A percentile compares a stretch with the other conserved stretches of the same genome.
These are phyloP conservation scores for Fusarium euwallaceae DNA, from an alignment of 2,329 filamentous ascomycete genomes.

Conservation along the genomic window DNA sequence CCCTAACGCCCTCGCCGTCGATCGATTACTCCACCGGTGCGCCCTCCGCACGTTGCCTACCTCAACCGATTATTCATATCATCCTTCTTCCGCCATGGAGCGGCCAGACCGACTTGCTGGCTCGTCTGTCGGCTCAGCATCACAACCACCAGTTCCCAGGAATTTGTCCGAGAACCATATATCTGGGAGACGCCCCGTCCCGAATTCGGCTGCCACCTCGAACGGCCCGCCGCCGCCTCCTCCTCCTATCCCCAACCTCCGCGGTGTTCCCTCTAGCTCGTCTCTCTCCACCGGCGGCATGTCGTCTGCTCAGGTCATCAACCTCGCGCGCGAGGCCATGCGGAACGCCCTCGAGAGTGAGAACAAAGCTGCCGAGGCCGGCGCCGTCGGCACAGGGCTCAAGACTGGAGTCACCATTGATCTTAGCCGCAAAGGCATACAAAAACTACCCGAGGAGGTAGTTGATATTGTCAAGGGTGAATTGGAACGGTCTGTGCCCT, in stretches of 20 bases:
- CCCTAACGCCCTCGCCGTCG: slow-evolving; percentile 35
- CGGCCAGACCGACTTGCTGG: slow-evolving; percentile 51
- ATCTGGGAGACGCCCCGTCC: slow-evolving; percentile 55
- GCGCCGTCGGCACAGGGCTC: slow-evolving; percentile 69
- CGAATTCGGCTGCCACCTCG: slow-evolving; percentile 54
- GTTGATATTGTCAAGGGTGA: slow-evolving; percentile 81
- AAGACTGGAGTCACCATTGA: slow-evolving; percentile 83
- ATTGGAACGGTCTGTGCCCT: slow-evolving; percentile 72
- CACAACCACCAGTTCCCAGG: slow-evolving; percentile 48
- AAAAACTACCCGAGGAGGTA: slow-evolving; percentile 78
- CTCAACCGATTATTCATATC: slow-evolving; percentile 35
- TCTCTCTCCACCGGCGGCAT: slow-evolving; percentile 65
- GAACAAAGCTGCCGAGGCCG: slow-evolving; percentile 72
- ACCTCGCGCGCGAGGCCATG: slow-evolving; percentile 76
- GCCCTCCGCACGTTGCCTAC: slow-evolving; percentile 33
- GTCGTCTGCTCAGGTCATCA: slow-evolving; percentile 74
- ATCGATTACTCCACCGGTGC: slow-evolving; percentile 41
- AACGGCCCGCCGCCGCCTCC: slow-evolving; percentile 59
- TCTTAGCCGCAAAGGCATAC: slow-evolving; percentile 80
- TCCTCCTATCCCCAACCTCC: slow-evolving; percentile 62
- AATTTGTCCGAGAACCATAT: slow-evolving; percentile 58
- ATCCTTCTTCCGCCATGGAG: slow-evolving; percentile 50
- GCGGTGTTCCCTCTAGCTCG: slow-evolving; percentile 61
- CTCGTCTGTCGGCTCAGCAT: slow-evolving; percentile 37
- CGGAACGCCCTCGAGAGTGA: slow-evolving; percentile 75